Conservation (phyloP, 208 protist species). For the Blechomonas ayalai region DNA sequence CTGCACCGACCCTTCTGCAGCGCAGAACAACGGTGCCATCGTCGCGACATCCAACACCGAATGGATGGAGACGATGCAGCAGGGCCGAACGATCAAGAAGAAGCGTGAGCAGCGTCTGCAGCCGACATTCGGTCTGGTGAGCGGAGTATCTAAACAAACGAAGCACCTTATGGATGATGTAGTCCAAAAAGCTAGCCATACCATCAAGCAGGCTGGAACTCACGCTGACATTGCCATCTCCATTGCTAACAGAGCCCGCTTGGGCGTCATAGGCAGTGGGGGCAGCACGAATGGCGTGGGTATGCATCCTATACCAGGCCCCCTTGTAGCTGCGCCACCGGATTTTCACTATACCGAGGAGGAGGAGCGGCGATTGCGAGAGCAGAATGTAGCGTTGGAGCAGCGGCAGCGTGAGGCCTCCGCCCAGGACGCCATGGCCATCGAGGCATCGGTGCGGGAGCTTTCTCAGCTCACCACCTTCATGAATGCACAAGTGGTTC, state of each 20-base stretch:
- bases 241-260: slow-evolving; percentile 2
- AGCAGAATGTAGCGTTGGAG: slow-evolving; percentile 36
- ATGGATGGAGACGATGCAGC: too few species aligned
- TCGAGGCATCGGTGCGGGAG: slow-evolving; percentile 73
- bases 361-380: slow-evolving; percentile 29
- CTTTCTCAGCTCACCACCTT: slow-evolving; percentile 83
- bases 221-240: slow-evolving; percentile 13
- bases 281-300: neutral
- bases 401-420: slow-evolving; percentile 42
- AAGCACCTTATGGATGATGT: slow-evolving; percentile 23
- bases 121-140: slow-evolving; percentile 25
- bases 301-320: neutral
- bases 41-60: too few species aligned
- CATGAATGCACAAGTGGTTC: slow-evolving; percentile 72
- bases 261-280: neutral
- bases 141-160: slow-evolving; percentile 12
- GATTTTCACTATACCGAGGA: slow-evolving; percentile 21
- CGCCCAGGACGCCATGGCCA: slow-evolving; percentile 52
- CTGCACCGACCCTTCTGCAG: too few species aligned
- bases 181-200: slow-evolving; percentile 19
- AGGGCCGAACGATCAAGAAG: too few species aligned
- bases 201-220: slow-evolving; percentile 21
- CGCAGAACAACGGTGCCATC: too few species aligned
- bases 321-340: neutral
- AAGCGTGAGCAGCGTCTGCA: too few species aligned